phyloP scores from a whole-genome alignment of 345 rosid genomes.

The Gossypium stocksii region DNA sequence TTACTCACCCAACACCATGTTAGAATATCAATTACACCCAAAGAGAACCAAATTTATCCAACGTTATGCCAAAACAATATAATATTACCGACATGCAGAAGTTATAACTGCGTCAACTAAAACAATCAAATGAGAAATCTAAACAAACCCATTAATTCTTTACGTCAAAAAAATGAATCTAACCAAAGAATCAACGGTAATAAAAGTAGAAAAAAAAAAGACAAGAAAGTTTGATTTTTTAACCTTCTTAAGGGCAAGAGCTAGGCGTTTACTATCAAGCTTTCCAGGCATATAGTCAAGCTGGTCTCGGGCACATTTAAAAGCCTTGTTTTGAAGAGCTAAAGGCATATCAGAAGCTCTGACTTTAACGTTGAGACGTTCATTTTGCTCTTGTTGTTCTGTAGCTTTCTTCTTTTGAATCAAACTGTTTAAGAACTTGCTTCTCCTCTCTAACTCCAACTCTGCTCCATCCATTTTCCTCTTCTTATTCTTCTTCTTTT shows the following conservation, averaged over 20 bases:
- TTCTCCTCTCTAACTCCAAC: conserved; percentile 83
- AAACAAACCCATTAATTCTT: not conserved
- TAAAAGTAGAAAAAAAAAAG: not conserved
- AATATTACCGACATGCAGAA: not conserved
- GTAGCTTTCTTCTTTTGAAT: conserved; percentile 86
- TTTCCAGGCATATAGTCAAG: conserved; percentile 77
- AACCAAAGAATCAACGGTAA: not conserved
- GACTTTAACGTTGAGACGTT: conserved; percentile 55
- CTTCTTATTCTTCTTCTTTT: conserved; percentile 1
- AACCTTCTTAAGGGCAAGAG: conserved; percentile 91
- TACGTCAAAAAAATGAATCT: not conserved
- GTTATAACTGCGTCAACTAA: not conserved
- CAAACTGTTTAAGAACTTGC: conserved; percentile 78
- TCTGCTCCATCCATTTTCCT: conserved; percentile 70
- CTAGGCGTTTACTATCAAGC: conserved; percentile 83
- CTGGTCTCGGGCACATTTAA: conserved; percentile 66
- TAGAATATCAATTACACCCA: not conserved
- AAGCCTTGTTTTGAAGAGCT: conserved; percentile 62
- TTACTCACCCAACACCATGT: not conserved
- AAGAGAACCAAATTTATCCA: not conserved
- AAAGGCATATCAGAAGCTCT: conserved; percentile 88
- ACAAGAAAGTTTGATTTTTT: not conserved
- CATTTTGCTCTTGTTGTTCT: conserved; percentile 56
- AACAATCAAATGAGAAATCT: not conserved
- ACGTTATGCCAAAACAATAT: not conserved